phyloP scores from a whole-genome alignment of 148 eudicot species.

The Nepenthes mirabilis region DNA sequence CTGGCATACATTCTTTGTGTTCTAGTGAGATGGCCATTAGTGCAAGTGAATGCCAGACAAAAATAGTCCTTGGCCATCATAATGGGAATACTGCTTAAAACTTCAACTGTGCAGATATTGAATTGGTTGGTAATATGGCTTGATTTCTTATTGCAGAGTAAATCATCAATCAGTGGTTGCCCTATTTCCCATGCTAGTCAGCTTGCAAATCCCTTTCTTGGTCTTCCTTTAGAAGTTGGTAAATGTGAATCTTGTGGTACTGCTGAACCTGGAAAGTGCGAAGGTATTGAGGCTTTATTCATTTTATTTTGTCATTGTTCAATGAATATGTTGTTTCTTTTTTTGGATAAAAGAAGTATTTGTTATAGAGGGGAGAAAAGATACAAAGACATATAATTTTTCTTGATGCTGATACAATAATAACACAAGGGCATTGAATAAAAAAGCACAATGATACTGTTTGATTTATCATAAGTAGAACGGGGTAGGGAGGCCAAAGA shows the following conservation, averaged over 20 bases:
- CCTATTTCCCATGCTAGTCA: conserved; percentile 73
- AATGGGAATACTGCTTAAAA: background rate
- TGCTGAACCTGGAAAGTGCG: conserved; percentile 62
- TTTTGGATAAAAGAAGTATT: background rate
- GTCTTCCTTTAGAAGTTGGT: conserved; percentile 65
- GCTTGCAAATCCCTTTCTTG: conserved; percentile 70
- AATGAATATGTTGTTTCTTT: background rate
- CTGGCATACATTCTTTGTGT: no score
- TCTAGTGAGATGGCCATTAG: no score
- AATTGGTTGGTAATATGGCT: background rate
- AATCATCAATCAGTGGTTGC: conserved; percentile 61
- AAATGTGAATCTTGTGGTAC: conserved; percentile 87
- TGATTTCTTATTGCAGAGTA: conserved; percentile 24
- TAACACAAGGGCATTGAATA: no score
- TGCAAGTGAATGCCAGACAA: no score
- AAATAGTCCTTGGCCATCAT: background rate
- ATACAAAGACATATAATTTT: background rate
- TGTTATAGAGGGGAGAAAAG: background rate
- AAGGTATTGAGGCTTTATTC: conserved; percentile 34
- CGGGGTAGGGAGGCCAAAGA: no score
- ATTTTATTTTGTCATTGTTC: conserved; percentile 1
- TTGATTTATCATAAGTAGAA: no score
- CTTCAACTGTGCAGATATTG: background rate
- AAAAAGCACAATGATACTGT: no score
- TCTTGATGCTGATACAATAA: no score